These are phyloP conservation scores for Fusarium luffae DNA, from an alignment of 2,329 filamentous ascomycete genomes.

Conservation along the genomic window DNA sequence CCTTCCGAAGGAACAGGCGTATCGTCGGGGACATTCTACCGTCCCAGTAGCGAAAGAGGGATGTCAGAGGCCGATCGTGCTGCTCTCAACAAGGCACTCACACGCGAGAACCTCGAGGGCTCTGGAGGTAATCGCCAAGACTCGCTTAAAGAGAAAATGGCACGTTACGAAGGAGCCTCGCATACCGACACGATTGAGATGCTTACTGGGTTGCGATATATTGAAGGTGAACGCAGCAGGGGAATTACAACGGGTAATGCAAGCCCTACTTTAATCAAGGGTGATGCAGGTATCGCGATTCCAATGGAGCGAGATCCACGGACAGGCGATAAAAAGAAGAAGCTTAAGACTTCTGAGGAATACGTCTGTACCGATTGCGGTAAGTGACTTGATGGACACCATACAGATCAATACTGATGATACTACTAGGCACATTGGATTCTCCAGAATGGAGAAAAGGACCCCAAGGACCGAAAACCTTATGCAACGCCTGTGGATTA, in stretches of 20 bases:
- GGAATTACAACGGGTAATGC: slow-evolving; percentile 89
- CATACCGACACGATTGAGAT: slow-evolving; percentile 93
- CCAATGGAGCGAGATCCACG: slow-evolving; percentile 80
- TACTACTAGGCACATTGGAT: slow-evolving; percentile 77
- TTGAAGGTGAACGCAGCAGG: slow-evolving; percentile 86
- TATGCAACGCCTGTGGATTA: slow-evolving; percentile 93
- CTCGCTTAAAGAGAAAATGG: slow-evolving; percentile 86
- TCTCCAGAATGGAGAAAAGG: slow-evolving; percentile 97
- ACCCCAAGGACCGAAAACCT: slow-evolving; percentile 89
- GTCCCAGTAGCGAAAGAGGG: slow-evolving; percentile 53
- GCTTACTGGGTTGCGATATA: slow-evolving; percentile 87
- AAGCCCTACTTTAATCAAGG: slow-evolving; percentile 83
- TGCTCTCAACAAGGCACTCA: slow-evolving; percentile 74
- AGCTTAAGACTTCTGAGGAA: slow-evolving; percentile 84
- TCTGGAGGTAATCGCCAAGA: slow-evolving; percentile 74
- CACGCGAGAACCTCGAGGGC: slow-evolving; percentile 82
- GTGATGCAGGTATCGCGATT: slow-evolving; percentile 87
- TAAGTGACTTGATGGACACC: slow-evolving; percentile 46
- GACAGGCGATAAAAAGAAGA: slow-evolving; percentile 84
- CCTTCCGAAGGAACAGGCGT: slow-evolving; percentile 59
- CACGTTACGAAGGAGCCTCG: slow-evolving; percentile 78
- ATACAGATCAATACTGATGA: slow-evolving; percentile 18
- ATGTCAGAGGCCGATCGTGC: slow-evolving; percentile 76
- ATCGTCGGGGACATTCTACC: slow-evolving; percentile 49
- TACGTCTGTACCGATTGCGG: slow-evolving; percentile 97